Conservation (phyloP, 306 rosid genomes). For the Acacia melanoxylon region DNA sequence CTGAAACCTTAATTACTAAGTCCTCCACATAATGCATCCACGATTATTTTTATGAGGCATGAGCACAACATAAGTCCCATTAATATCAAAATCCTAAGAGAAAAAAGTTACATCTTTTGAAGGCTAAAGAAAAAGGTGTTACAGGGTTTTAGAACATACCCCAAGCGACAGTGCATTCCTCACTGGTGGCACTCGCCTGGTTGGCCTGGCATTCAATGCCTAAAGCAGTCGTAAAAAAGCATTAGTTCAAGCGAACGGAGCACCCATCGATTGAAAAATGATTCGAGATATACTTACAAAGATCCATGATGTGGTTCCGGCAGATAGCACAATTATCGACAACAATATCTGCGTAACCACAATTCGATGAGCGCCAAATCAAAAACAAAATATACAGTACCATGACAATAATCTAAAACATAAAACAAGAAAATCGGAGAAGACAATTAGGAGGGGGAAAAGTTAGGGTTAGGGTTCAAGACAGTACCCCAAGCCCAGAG, state of each 20-base stretch:
- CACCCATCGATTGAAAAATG: neutral
- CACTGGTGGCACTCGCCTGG: slow-evolving; percentile 55
- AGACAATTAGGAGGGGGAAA: neutral
- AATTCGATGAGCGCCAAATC: neutral
- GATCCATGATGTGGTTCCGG: slow-evolving; percentile 96
- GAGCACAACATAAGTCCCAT: neutral
- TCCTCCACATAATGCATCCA: neutral
- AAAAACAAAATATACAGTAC: neutral
- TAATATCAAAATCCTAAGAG: neutral
- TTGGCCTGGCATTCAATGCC: slow-evolving; percentile 97
- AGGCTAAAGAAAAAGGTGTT: neutral
- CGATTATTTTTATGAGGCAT: neutral
- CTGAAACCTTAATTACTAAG: neutral
- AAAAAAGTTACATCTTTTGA: neutral
- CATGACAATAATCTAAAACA: neutral
- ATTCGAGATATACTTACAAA: slow-evolving; percentile 48
- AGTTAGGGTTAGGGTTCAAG: slow-evolving; percentile 40
- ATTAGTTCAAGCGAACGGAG: neutral
- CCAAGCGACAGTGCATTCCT: slow-evolving; percentile 60
- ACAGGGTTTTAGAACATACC: slow-evolving; percentile 33
- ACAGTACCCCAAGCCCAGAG: slow-evolving; percentile 92
- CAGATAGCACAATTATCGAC: slow-evolving; percentile 98
- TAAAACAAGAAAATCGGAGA: neutral
- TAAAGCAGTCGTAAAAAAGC: neutral
- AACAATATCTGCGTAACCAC: slow-evolving; percentile 64